phyloP scores from a whole-genome alignment of 306 rosid genomes.

The Oxytropis ochrocephala region DNA sequence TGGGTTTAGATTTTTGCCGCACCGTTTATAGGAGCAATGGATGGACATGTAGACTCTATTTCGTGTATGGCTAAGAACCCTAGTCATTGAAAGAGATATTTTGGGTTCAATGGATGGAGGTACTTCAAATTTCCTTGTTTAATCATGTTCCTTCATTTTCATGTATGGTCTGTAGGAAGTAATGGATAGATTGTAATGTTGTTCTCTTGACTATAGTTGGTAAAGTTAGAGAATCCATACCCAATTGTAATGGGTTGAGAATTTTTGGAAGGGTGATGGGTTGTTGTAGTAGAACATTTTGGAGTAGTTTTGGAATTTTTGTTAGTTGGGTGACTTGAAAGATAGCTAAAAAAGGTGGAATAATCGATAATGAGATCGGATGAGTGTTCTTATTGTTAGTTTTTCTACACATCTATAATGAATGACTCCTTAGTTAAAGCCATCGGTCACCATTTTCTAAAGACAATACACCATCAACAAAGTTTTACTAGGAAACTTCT shows the following conservation, averaged over 20 bases:
- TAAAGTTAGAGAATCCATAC: too few species aligned
- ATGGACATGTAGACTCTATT: slow-evolving; percentile 81
- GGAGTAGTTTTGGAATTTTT: too few species aligned
- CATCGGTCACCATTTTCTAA: not conserved
- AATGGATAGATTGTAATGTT: not conserved
- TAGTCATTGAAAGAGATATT: slow-evolving; percentile 73
- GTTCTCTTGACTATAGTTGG: too few species aligned
- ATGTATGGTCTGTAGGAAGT: not conserved
- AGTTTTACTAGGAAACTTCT: not conserved
- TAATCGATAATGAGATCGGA: too few species aligned
- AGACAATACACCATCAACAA: not conserved
- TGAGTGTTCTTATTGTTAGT: not conserved
- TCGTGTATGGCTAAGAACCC: slow-evolving; percentile 87
- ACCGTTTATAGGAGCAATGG: slow-evolving; percentile 96
- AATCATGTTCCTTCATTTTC: not conserved
- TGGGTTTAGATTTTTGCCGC: slow-evolving; percentile 78
- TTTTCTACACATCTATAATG: not conserved
- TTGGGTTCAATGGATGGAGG: slow-evolving; percentile 98
- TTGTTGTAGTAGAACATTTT: not conserved
- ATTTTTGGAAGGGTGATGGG: not conserved
- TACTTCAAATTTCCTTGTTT: slow-evolving; percentile 24
- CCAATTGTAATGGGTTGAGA: not conserved
- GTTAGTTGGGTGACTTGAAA: too few species aligned
- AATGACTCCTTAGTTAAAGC: not conserved
- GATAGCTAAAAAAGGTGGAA: too few species aligned